A percentile compares a stretch with the other conserved stretches of the same genome.
These are phyloP conservation scores for Gypsophila paniculata DNA, from an alignment of 179 eudicot species.

Conservation along the genomic window DNA sequence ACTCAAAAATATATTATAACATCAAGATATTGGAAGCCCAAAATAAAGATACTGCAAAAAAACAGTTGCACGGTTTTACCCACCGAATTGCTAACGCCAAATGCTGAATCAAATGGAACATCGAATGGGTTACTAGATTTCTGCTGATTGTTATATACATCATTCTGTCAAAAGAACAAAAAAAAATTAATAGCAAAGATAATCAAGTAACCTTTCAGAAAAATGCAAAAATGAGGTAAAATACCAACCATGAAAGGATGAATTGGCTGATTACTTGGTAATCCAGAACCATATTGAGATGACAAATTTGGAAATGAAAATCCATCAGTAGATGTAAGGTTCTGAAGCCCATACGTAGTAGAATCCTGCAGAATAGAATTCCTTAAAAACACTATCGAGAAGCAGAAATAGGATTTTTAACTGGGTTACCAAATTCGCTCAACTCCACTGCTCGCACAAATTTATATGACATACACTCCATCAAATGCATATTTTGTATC, in stretches of 20 bases:
- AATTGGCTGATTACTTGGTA: conserved; percentile 28
- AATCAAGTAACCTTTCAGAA: neutral
- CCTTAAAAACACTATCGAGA: neutral
- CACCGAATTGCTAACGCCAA: conserved; percentile 56
- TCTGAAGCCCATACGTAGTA: conserved; percentile 28
- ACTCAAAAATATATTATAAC: neutral
- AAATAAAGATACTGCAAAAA: neutral
- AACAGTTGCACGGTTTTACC: conserved; percentile 6
- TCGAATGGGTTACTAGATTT: conserved; percentile 74
- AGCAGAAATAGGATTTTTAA: neutral
- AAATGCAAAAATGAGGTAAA: conserved; percentile 7
- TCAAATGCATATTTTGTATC: neutral
- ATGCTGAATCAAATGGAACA: conserved; percentile 47
- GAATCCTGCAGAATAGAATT: conserved; percentile 38
- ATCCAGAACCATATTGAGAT: conserved; percentile 31
- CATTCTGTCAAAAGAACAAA: conserved; percentile 40
- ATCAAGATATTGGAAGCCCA: conserved; percentile 4
- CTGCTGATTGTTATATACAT: conserved; percentile 29
- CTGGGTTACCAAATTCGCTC: neutral
- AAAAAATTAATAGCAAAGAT: conserved; percentile 1
- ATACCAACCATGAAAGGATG: conserved; percentile 40
- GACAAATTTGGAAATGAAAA: conserved; percentile 33
- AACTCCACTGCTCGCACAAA: neutral
- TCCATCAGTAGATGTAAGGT: conserved; percentile 22
- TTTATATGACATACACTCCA: neutral